Base-by-base conservation (phyloP, 129 eudicot genomes). In the Ambrosia trifida region DNA sequence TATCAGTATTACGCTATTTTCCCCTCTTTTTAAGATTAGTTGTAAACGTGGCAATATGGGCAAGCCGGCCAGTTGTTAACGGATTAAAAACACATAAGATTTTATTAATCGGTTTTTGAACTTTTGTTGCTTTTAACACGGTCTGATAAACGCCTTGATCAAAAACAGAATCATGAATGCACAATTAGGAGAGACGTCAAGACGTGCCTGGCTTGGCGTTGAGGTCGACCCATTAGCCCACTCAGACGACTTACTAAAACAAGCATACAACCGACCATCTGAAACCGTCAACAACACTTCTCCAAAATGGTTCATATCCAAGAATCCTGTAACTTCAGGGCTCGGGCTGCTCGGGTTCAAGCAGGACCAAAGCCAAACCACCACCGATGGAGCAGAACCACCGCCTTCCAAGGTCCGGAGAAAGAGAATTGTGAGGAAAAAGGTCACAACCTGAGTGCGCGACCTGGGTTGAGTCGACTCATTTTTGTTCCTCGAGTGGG, bases 201-300 rank as follows among this genome's bases (percentile, higher is more conserved):
- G 97, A 81, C 35, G 81, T 62, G 97, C 97, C 32, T 95, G 99
- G 97, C 94, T 95, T 0, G 96, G 96, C 44, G 88, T 90, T 18
- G 97, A 95, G 68, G 93, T 71, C 58, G 95, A 93, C 63, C 93
- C 92, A 11, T 76, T 93, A 70, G 89, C 87, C 36, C 87, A 85
- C n/a, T 85, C 96, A 6, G 96, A 85, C 30, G 85, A 83, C 77
- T 79, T 90, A 41, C 73, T 87, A 62, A 89, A 80, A 74, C 82
- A 78, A 18, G 97, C 83, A 16, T 89, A 94, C 87, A 85, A 76
- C 17, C 78, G 98, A 78, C 87, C 98, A 44, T 72, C 90, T 41
- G 93, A 80, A 72, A 72, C 82, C 17, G 73, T 4, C 54, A 61
- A 80, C 46, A 80, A 77, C 52, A 17, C 86, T 35, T 75, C 89